Conservation (phyloP, 2,329 filamentous ascomycete genomes). For the Aureobasidium zeae region DNA sequence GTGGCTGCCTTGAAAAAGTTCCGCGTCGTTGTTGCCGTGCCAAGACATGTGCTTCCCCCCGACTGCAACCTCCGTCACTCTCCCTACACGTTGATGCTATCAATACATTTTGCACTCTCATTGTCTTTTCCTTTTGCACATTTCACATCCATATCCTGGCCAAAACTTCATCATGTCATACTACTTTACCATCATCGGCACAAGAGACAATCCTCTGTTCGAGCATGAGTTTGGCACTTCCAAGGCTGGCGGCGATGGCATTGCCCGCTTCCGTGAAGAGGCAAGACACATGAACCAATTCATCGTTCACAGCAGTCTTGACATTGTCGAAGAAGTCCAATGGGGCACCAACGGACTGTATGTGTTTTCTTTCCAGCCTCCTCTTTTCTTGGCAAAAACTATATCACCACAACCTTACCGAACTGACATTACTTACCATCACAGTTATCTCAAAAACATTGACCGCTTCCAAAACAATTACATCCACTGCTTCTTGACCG, state of each 20-base stretch:
- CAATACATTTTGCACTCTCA: not conserved
- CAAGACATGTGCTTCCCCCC: conserved; percentile 18
- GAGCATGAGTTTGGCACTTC: conserved; percentile 96
- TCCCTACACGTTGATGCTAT: not conserved
- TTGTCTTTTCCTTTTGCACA: not conserved
- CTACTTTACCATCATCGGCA: conserved; percentile 95
- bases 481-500: conserved; percentile 90
- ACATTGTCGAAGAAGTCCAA: conserved; percentile 93
- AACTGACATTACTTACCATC: not conserved
- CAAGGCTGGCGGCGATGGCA: conserved; percentile 88
- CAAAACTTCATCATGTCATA: conserved; percentile 64
- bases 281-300: conserved; percentile 95
- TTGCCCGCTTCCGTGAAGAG: conserved; percentile 78
- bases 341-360: conserved; percentile 83
- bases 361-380: conserved; percentile 26
- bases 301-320: conserved; percentile 85
- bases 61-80: not conserved
- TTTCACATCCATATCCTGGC: not conserved
- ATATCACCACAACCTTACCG: too few relatives aligned
- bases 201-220: conserved; percentile 91
- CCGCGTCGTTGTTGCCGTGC: conserved; percentile 16
- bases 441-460: conserved; percentile 88
- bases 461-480: conserved; percentile 96
- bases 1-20: conserved; percentile 4
- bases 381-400: not conserved